Base-by-base conservation (phyloP, 306 rosid species). In the Quercus bicolor region DNA sequence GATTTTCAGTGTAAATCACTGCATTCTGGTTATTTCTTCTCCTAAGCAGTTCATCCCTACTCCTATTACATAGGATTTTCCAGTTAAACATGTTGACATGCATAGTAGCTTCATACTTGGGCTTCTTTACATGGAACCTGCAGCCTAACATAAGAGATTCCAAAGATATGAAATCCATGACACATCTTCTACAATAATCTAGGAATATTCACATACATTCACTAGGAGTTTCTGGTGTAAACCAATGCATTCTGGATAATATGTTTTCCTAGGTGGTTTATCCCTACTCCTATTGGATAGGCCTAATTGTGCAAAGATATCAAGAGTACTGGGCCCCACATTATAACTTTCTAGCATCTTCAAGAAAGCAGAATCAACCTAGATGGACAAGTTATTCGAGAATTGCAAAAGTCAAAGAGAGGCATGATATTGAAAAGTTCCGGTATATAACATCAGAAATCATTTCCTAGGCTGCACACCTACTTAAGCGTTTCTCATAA, bases 401-500 rank as follows among this genome's bases (percentile, higher is more conserved):
- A 62, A 14, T 13, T 0, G 10, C 10, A 62, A 26, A 26, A 28
- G n/a, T 20, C 55, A 45, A 45, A 52, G 33, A 24, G 23, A 19
- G 29, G 23, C 16, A 70, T 65, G 48, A 57, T 15, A 60, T 56
- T 15, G 5, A 33, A 28, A 20, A 24, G 34, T n/a, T 64, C 56
- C 55, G 1, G 40, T 51, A 19, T 51, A 3, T 33, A 3, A 56
- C 73, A 15, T 53, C 68, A 64, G 28, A 54, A 65, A 65, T 31
- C 34, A 29, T 79, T 79, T 23, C 83, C 57, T 24, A 55, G 70
- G 59, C 56, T 82, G 34, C 24, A 77, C 56, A 51, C 31, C 14
- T 14, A 12, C 23, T 33, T 23, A n/a, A 7, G 6, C 24, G 34
- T 33, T 64, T 66, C 72, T 68, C 53, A 68, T 34, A 20, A 16